These are phyloP conservation scores for Zygoascus ofunaensis DNA, from an alignment of 805 yeast genomes.

Conservation along the genomic window DNA sequence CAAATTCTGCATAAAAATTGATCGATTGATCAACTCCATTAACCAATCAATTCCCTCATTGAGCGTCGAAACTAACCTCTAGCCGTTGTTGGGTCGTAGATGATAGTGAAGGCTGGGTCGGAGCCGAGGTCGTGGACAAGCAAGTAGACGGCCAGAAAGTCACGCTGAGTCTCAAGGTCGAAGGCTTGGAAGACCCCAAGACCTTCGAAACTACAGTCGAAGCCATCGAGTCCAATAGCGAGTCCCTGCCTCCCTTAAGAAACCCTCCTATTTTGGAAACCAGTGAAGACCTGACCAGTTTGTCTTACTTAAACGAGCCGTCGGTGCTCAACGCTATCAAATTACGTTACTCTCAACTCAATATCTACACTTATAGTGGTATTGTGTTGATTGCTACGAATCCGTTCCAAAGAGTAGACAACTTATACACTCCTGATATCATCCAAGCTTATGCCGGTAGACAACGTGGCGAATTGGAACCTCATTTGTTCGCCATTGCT, in stretches of 20 bases:
- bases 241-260: slow-evolving; percentile 68
- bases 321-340: slow-evolving; percentile 91
- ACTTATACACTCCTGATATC: slow-evolving; percentile 81
- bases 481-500: slow-evolving; percentile 94
- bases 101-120: slow-evolving; percentile 63
- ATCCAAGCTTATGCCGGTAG: slow-evolving; percentile 92
- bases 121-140: slow-evolving; percentile 45
- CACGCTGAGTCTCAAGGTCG: slow-evolving; percentile 44
- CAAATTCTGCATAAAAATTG: too few relatives aligned
- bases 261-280: slow-evolving; percentile 90
- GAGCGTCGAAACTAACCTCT: neutral
- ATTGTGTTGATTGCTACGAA: slow-evolving; percentile 93
- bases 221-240: slow-evolving; percentile 36
- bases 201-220: slow-evolving; percentile 19
- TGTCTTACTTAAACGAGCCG: slow-evolving; percentile 91
- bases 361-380: slow-evolving; percentile 92
- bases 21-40: too few relatives aligned
- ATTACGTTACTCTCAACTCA: slow-evolving; percentile 78
- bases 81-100: slow-evolving; percentile 72
- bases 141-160: slow-evolving; percentile 38
- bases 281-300: slow-evolving; percentile 85
- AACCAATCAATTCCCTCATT: too few relatives aligned
- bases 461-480: slow-evolving; percentile 89
- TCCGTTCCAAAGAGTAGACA: slow-evolving; percentile 90
- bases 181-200: slow-evolving; percentile 30